A percentile compares a stretch with the other conserved stretches of the same genome.
Evolutionary conservation across 108 stramenopile genomes (phyloP).

Genomic region (Seminavis robusta): DNA sequence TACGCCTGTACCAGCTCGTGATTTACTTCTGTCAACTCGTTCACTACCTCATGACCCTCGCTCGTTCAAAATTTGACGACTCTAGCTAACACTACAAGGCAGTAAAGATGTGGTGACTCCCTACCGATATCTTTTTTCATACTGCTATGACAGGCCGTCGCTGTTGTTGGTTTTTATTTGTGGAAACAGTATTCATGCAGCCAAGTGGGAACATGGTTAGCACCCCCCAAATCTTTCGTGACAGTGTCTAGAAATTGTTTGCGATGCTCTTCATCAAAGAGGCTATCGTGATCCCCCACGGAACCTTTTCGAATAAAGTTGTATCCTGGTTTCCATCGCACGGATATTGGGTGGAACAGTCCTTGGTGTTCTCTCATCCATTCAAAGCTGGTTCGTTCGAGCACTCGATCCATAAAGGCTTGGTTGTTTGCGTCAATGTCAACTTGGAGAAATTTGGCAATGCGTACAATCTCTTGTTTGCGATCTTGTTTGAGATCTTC

Average conservation of each 20-base stretch:
- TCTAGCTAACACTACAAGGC: no score
- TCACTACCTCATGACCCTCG: no score
- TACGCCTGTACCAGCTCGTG: no score
- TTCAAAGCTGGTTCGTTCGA: slow-evolving; percentile 1
- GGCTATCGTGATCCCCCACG: slow-evolving; percentile 17
- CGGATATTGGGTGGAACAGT: slow-evolving; percentile 5
- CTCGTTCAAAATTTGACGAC: no score
- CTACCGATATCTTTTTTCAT: no score
- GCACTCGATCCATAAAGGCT: slow-evolving; percentile 2
- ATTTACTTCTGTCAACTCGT: no score
- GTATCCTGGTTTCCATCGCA: slow-evolving; percentile 4
- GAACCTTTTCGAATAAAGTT: slow-evolving; percentile 33
- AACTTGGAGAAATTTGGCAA: slow-evolving; percentile 5
- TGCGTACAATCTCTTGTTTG: slow-evolving; percentile 1
- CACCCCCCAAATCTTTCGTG: no score
- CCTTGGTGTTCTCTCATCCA: slow-evolving; percentile 1
- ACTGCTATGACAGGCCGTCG: no score
- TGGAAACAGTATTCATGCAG: no score
- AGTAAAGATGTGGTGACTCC: no score
- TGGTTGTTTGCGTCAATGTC: background rate
- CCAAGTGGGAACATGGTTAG: no score
- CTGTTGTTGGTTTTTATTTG: no score
- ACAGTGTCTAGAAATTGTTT: slow-evolving; percentile 5
- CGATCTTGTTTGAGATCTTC: slow-evolving; percentile 15
- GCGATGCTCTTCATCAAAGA: slow-evolving; percentile 2